Conservation (phyloP, 2,329 filamentous ascomycete genomes). For the Celoporthe dispersa region DNA sequence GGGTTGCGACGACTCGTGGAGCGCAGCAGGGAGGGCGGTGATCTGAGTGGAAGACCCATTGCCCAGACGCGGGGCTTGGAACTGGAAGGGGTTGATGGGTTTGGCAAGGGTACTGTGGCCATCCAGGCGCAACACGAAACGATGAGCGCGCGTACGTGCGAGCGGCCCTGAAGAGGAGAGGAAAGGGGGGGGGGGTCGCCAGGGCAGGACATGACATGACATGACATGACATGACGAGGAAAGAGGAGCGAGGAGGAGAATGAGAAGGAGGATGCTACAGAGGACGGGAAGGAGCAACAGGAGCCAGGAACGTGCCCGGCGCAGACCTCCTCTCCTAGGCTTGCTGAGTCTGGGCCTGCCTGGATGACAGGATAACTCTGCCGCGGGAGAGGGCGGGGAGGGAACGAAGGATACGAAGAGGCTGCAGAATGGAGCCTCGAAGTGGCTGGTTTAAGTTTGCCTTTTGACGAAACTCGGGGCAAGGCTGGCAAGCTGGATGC, state of each 20-base stretch:
- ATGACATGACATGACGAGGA: conserved; percentile 6
- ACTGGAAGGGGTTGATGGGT: background rate
- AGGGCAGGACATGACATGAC: conserved; percentile 8
- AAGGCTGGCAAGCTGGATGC: conserved; percentile 9
- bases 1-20: background rate
- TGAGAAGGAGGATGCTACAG: background rate
- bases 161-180: too few relatives aligned
- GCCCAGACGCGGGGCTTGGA: background rate
- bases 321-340: background rate
- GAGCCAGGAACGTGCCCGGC: background rate
- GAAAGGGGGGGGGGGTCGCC: too few relatives aligned
- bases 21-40: background rate
- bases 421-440: background rate
- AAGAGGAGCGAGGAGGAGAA: background rate
- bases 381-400: background rate
- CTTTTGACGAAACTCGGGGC: conserved; percentile 1
- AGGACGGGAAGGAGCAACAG: background rate
- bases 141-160: background rate
- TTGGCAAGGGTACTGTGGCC: background rate
- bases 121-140: background rate
- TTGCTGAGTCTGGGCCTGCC: background rate
- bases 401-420: background rate
- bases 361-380: background rate
- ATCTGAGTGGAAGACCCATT: background rate
- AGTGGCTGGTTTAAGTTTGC: conserved; percentile 4